Evolutionary conservation across 2,329 filamentous ascomycete genomes (phyloP).

Genomic region (Fusarium foetens): DNA sequence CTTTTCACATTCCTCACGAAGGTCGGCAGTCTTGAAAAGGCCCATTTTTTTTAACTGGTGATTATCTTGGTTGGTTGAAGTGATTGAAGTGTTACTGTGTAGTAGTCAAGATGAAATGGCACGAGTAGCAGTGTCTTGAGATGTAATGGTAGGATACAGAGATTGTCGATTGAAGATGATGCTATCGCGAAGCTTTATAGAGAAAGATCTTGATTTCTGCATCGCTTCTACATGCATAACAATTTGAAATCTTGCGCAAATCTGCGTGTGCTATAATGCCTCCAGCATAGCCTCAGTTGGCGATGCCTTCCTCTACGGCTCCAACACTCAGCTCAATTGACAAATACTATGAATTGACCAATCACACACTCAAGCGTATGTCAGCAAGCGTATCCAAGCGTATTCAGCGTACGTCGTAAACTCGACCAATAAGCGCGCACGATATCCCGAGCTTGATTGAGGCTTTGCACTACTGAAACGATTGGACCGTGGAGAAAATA

Average conservation of each 20-base stretch:
- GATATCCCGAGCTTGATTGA: accelerated
- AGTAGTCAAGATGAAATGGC: background rate
- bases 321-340: background rate
- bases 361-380: background rate
- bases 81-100: accelerated
- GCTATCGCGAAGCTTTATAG: background rate
- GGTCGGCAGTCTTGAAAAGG: background rate
- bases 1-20: slow-evolving; percentile 8
- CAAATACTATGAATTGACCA: background rate
- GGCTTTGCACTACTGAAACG: background rate
- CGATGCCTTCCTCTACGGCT: background rate
- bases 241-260: too few relatives aligned
- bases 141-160: background rate
- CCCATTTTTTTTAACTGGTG: background rate
- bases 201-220: accelerated
- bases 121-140: accelerated
- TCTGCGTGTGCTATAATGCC: background rate
- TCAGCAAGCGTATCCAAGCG: slow-evolving; percentile 4
- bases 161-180: background rate
- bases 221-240: accelerated
- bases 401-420: background rate
- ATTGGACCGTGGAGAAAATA: background rate
- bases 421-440: background rate
- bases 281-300: background rate
- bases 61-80: accelerated